Percentiles rank a stretch among this genome's conserved stretches.
These are phyloP conservation scores for Corinectria fuckeliana DNA, from an alignment of 2,329 filamentous ascomycete species.

Conservation along the genomic window DNA sequence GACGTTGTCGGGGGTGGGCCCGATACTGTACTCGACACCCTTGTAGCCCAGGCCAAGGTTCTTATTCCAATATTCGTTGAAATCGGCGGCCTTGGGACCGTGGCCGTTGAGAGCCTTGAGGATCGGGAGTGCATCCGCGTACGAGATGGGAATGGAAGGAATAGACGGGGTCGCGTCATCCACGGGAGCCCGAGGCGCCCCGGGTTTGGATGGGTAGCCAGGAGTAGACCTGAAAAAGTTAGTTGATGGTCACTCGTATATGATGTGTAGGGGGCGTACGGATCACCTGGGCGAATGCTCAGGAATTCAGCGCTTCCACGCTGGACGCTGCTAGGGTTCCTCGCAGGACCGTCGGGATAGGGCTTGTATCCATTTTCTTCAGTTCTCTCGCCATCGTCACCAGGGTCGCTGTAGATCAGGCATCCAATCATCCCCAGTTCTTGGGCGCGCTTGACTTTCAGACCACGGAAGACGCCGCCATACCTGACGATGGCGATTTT, in stretches of 20 bases:
- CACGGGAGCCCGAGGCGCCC: conserved; percentile 76
- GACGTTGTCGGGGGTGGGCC: conserved; percentile 76
- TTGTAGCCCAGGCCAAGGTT: conserved; percentile 78
- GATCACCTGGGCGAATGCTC: conserved; percentile 73
- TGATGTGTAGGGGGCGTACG: conserved; percentile 48
- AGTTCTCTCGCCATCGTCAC: conserved; percentile 83
- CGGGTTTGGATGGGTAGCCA: conserved; percentile 91
- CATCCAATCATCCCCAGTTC: conserved; percentile 89
- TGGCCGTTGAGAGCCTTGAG: conserved; percentile 90
- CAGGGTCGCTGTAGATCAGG: conserved; percentile 86
- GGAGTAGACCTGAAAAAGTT: conserved; percentile 70
- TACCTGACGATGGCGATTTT: conserved; percentile 91
- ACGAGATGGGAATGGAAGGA: conserved; percentile 90
- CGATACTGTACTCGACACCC: conserved; percentile 84
- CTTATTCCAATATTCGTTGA: conserved; percentile 74
- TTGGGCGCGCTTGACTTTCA: conserved; percentile 92
- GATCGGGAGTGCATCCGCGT: conserved; percentile 82
- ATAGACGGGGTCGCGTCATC: conserved; percentile 79
- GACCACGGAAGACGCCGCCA: conserved; percentile 82
- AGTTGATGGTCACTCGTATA: conserved; percentile 4
- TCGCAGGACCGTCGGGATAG: conserved; percentile 86
- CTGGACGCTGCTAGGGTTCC: conserved; percentile 89
- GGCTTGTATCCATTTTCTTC: conserved; percentile 79
- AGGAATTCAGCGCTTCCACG: conserved; percentile 86
- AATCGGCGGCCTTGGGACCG: conserved; percentile 77